Evolutionary conservation across 768 basidiomycete genomes (phyloP), one percentile per base, ranked within the genome.

Genomic region (Lactifluus piperatus): DNA sequence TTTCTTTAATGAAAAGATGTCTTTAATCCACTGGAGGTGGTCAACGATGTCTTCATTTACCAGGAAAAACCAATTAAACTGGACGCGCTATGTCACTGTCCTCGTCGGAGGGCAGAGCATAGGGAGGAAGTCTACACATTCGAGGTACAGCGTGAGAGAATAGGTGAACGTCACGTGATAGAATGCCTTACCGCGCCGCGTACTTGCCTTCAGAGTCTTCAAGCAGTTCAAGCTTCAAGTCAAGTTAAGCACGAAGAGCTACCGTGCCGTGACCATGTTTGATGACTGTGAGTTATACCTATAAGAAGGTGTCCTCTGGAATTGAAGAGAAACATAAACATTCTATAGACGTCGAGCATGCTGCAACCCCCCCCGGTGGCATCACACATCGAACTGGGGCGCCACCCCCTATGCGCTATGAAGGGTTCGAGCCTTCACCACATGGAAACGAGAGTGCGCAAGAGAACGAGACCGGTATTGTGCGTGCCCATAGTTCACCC

Each of bases 381-480:
- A 68, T 70, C 37, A 69, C 39, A 52, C 70, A 72, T 50, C 65
- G 69, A 44, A 64, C 71, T 27, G 73, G 71, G 53, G 71, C 79
- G 1, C 68, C 82, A 24, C 83, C 84, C 4, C 76, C 80, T 29
- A 72, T 94, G 24, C 82, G 87, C 55, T 94, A 88, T 66, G 88
- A 95, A 68, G 94, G 93, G 10, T 97, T 93, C 67, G 94, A 97
- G 71, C 82, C 81, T 22, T 84, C 83, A 20, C 80, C 84, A 1
- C 77, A 79, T 57, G 80, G 79, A 43, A 70, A 71, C 57, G 76
- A 80, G 67, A 81, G 84, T 70, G 66, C 71, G 60, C 71, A 73
- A 60, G 74, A 75, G 56, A 77, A 76, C 37, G 73, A 75, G 43
- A 67, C 74, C 36, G 54, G 54, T 11, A 62, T 63, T 46, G 58